Percentiles rank a stretch among this genome's conserved stretches.
These are phyloP conservation scores for Fusarium metavorans DNA, from an alignment of 2,329 filamentous ascomycete genomes.

Conservation along the genomic window DNA sequence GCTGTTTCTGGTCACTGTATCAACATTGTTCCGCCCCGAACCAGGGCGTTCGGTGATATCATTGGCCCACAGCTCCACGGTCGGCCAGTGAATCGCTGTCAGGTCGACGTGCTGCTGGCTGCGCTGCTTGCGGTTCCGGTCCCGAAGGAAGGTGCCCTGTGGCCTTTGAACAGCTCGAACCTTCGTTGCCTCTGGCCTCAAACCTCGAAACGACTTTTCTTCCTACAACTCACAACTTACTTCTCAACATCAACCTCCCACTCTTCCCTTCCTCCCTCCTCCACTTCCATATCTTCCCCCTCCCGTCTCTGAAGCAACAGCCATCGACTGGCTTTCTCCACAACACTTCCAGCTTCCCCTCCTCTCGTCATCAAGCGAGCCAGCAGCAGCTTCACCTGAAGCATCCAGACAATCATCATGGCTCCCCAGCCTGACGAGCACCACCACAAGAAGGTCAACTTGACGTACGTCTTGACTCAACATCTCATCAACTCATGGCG, in stretches of 20 bases:
- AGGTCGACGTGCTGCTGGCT: conserved; percentile 9
- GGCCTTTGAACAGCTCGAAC: conserved; percentile 46
- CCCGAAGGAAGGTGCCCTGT: conserved; percentile 42
- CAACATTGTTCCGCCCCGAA: conserved; percentile 53
- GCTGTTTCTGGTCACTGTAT: conserved; percentile 39
- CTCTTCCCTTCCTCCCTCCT: neutral
- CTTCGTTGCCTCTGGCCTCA: conserved; percentile 38
- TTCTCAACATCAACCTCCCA: conserved; percentile 27
- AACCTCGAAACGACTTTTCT: conserved; percentile 35
- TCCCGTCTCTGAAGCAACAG: conserved; percentile 20
- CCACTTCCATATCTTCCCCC: neutral
- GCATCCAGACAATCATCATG: conserved; percentile 67
- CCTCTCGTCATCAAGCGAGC: conserved; percentile 41
- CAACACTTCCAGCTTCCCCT: conserved; percentile 33
- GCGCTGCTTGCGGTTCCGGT: conserved; percentile 38
- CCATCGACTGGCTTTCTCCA: conserved; percentile 37
- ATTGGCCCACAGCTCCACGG: conserved; percentile 50
- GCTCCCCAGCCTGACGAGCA: conserved; percentile 73
- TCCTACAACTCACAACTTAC: conserved; percentile 32
- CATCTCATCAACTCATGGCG: neutral
- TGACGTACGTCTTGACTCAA: conserved; percentile 70
- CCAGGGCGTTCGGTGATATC: conserved; percentile 45
- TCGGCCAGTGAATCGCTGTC: conserved; percentile 45
- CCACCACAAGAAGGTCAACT: conserved; percentile 80
- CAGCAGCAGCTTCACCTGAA: conserved; percentile 44